Evolutionary conservation across 768 basidiomycete species (phyloP).

Genomic region (Leccinum incarnatum): DNA sequence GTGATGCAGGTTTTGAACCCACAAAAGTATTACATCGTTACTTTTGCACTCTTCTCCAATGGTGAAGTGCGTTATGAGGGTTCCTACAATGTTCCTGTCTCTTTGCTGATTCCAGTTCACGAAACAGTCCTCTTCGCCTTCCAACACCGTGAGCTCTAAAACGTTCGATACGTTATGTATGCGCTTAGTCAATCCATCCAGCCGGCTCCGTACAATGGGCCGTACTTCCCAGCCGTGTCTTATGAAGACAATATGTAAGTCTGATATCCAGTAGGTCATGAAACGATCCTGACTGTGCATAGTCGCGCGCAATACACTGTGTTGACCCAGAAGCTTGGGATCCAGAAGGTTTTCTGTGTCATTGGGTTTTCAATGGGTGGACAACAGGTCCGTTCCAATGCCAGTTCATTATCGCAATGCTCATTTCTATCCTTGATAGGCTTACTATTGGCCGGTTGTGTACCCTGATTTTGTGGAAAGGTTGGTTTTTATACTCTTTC

Average conservation of each 20-base stretch:
- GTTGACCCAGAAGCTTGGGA: constrained; percentile 34
- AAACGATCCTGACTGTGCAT: background rate
- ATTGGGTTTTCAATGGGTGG: constrained; percentile 63
- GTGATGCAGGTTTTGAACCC: constrained; percentile 44
- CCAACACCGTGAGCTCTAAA: constrained; percentile 38
- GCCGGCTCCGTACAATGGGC: constrained; percentile 57
- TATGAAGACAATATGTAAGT: constrained; percentile 58
- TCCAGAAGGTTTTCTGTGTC: constrained; percentile 18
- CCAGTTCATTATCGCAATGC: background rate
- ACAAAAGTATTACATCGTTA: constrained; percentile 51
- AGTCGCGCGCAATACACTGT: constrained; percentile 59
- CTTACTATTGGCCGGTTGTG: constrained; percentile 56
- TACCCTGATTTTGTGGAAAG: constrained; percentile 55
- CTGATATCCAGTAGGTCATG: background rate
- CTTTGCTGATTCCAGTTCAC: background rate
- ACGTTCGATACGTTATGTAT: background rate
- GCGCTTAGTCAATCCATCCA: constrained; percentile 17
- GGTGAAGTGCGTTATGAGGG: constrained; percentile 44
- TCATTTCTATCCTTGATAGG: constrained; percentile 28
- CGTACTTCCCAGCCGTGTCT: constrained; percentile 56
- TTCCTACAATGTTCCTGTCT: no score
- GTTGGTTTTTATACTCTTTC: constrained; percentile 20
- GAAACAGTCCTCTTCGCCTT: constrained; percentile 56
- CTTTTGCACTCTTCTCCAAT: constrained; percentile 57
- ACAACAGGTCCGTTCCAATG: constrained; percentile 38